These are phyloP conservation scores for Metschnikowia kunwiensis DNA, from an alignment of 805 yeast species.

Conservation along the genomic window DNA sequence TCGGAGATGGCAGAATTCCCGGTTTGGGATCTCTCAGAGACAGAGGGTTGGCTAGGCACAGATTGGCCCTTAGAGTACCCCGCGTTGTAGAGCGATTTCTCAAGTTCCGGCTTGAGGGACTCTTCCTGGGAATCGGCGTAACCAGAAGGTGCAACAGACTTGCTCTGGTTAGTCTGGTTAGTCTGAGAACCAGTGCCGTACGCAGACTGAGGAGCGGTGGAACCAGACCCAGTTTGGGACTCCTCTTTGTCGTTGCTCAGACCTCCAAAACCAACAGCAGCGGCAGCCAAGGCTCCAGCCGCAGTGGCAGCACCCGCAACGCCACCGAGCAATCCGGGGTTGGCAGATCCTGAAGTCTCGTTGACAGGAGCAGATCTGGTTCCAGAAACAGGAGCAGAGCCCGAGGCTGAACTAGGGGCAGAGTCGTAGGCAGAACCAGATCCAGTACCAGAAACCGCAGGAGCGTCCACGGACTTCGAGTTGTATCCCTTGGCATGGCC, in stretches of 20 bases:
- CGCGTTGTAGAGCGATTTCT: slow-evolving; percentile 7
- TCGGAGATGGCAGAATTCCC: neutral
- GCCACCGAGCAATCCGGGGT: slow-evolving; percentile 15
- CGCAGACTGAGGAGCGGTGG: neutral
- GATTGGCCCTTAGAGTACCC: slow-evolving; percentile 9
- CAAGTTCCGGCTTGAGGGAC: slow-evolving; percentile 5
- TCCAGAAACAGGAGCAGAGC: neutral
- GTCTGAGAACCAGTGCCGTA: neutral
- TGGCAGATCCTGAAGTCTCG: slow-evolving; percentile 6
- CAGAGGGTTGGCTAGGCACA: neutral
- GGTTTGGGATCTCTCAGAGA: neutral
- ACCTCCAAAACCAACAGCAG: slow-evolving; percentile 8
- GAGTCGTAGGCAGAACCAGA: neutral
- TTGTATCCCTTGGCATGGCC: slow-evolving; percentile 13
- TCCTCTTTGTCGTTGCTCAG: neutral
- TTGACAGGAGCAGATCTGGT: neutral
- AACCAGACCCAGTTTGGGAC: neutral
- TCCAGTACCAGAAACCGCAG: neutral
- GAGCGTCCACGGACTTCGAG: too few relatives aligned
- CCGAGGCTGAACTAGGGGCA: neutral
- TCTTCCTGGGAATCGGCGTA: neutral
- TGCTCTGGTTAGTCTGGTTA: neutral
- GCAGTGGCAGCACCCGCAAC: slow-evolving; percentile 14
- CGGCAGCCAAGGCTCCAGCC: slow-evolving; percentile 20
- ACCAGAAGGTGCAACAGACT: neutral